Conservation (phyloP, 2,329 filamentous ascomycete species). For the Aspergillus ochraceus region DNA sequence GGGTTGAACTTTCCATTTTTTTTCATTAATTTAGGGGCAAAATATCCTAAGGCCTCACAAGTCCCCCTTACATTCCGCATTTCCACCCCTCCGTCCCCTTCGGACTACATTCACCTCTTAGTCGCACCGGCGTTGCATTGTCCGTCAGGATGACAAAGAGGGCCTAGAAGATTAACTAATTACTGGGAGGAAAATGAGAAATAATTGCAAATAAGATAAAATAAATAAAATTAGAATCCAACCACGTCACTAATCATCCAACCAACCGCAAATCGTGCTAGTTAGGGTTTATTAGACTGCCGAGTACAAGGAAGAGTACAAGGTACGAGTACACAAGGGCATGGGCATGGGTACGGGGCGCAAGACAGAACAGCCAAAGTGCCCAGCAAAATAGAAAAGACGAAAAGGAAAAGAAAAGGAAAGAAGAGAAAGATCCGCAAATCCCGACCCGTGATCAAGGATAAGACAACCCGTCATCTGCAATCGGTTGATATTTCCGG, state of each 20-base stretch:
- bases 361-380: not conserved
- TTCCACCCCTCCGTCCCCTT: not conserved
- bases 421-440: not conserved
- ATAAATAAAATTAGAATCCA: not conserved
- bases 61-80: not conserved
- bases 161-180: not conserved
- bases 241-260: not conserved
- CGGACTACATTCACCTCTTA: not conserved
- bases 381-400: not conserved
- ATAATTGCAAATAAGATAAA: not conserved
- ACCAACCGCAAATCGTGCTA: not conserved
- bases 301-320: no score
- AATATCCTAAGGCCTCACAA: no score
- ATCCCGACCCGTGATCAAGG: not conserved
- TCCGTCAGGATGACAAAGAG: not conserved
- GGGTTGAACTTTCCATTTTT: not conserved
- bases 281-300: not conserved
- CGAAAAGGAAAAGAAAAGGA: not conserved
- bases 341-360: not conserved
- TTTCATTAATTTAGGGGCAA: no score
- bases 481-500: conserved; percentile 6
- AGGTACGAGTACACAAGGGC: not conserved
- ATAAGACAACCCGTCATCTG: not conserved
- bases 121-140: not conserved
- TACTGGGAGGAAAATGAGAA: not conserved